These are phyloP conservation scores for Hapsidospora chrysogenum DNA, from an alignment of 495 filamentous ascomycete genomes.

Conservation along the genomic window DNA sequence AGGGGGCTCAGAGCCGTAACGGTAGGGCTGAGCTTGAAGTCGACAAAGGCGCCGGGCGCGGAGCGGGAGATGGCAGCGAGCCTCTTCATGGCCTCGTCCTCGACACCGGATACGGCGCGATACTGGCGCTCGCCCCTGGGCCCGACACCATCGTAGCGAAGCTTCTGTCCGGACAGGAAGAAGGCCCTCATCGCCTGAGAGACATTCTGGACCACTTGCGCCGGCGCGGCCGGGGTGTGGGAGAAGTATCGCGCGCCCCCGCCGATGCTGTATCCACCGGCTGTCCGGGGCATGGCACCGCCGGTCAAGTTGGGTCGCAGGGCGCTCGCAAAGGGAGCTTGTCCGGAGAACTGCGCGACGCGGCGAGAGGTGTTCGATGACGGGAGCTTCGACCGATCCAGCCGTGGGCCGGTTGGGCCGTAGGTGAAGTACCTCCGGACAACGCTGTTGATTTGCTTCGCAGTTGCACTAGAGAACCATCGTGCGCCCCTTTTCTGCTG, in stretches of 20 bases:
- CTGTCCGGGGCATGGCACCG: constrained; percentile 66
- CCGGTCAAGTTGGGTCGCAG: constrained; percentile 87
- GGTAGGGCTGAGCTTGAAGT: constrained; percentile 76
- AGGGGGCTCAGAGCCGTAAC: constrained; percentile 65
- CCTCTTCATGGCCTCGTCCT: constrained; percentile 50
- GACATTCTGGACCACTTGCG: constrained; percentile 89
- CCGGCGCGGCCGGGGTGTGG: constrained; percentile 66
- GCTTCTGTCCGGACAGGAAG: constrained; percentile 71
- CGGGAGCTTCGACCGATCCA: constrained; percentile 47
- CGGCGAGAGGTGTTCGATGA: constrained; percentile 48
- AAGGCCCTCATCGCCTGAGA: constrained; percentile 82
- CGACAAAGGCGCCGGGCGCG: constrained; percentile 60
- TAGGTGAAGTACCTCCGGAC: constrained; percentile 44
- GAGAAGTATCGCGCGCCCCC: constrained; percentile 73
- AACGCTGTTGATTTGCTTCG: constrained; percentile 37
- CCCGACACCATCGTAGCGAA: constrained; percentile 60
- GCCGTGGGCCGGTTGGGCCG: constrained; percentile 17
- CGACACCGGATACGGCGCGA: constrained; percentile 47
- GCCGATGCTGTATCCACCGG: constrained; percentile 68
- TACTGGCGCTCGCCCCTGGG: constrained; percentile 61
- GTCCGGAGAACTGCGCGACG: constrained; percentile 48
- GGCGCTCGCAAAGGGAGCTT: constrained; percentile 75
- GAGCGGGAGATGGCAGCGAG: constrained; percentile 34
- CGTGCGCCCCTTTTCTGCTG: constrained; percentile 48
- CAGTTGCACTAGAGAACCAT: constrained; percentile 46